Percentiles rank a stretch among this genome's conserved stretches.
These are phyloP conservation scores for Serendipita sp. DNA, from an alignment of 1,284 basidiomycete genomes.

Conservation along the genomic window DNA sequence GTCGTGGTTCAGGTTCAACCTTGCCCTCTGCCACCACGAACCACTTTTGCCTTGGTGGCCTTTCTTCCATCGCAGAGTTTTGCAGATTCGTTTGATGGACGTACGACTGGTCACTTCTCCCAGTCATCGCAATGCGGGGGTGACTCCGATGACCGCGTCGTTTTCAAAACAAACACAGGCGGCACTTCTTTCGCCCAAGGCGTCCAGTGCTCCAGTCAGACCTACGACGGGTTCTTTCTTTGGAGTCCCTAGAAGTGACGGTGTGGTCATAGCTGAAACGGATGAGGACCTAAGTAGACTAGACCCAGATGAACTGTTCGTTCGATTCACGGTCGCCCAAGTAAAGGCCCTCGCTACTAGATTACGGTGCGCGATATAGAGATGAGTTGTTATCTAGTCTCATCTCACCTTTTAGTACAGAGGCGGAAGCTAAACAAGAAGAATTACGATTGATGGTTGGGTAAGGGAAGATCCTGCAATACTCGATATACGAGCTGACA, in stretches of 20 bases:
- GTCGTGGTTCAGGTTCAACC: slow-evolving; percentile 12
- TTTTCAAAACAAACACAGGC: background rate
- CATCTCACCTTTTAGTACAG: slow-evolving; percentile 33
- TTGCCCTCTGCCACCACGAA: background rate
- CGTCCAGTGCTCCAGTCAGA: slow-evolving; percentile 1
- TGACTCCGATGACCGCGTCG: background rate
- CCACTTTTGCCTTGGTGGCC: background rate
- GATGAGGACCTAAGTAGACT: slow-evolving; percentile 22
- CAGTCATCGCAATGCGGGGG: background rate
- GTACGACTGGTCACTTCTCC: background rate
- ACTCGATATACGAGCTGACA: slow-evolving; percentile 23
- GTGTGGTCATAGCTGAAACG: background rate
- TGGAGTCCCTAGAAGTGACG: slow-evolving; percentile 1
- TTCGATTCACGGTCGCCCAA: slow-evolving; percentile 56
- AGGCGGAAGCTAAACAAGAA: slow-evolving; percentile 81
- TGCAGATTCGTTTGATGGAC: background rate
- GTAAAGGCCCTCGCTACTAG: slow-evolving; percentile 59
- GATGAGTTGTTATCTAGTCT: slow-evolving; percentile 6
- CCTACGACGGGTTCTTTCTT: background rate
- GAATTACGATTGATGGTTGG: slow-evolving; percentile 91
- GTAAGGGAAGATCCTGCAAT: slow-evolving; percentile 37
- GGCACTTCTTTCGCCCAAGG: background rate
- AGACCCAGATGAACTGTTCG: slow-evolving; percentile 73
- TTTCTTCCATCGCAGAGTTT: background rate
- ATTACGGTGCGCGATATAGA: slow-evolving; percentile 36